Evolutionary conservation across 2,329 filamentous ascomycete genomes (phyloP).

Genomic region (Albophoma yamanashiensis): DNA sequence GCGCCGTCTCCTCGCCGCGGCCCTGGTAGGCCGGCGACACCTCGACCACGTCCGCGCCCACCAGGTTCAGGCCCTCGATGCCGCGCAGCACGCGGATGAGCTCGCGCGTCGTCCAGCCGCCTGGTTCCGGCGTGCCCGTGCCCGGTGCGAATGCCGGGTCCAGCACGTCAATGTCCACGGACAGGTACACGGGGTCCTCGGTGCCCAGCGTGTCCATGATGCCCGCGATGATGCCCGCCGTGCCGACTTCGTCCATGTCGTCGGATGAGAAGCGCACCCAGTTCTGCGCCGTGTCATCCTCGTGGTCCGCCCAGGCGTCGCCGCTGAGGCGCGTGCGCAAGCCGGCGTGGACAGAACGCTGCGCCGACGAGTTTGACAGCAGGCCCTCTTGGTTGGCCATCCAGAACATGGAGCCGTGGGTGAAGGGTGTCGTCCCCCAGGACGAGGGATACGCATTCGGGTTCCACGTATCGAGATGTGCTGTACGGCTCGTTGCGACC

Average conservation of each 20-base stretch:
- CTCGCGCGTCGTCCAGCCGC: conserved; percentile 85
- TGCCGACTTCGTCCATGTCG: conserved; percentile 77
- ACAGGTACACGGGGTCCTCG: conserved; percentile 70
- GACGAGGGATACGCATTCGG: conserved; percentile 68
- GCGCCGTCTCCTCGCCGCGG: conserved; percentile 65
- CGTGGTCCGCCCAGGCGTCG: conserved; percentile 54
- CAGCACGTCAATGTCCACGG: conserved; percentile 73
- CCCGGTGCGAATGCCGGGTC: conserved; percentile 60
- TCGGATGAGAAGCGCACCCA: conserved; percentile 72
- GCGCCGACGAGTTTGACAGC: conserved; percentile 57
- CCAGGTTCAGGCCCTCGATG: conserved; percentile 72
- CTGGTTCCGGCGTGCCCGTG: conserved; percentile 81
- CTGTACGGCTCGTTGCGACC: conserved; percentile 9
- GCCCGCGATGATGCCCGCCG: conserved; percentile 54
- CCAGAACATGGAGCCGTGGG: conserved; percentile 89
- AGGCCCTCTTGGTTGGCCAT: conserved; percentile 72
- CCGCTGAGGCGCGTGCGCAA: conserved; percentile 67
- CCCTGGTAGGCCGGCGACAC: conserved; percentile 75
- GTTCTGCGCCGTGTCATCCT: conserved; percentile 63
- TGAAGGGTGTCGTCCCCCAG: conserved; percentile 61
- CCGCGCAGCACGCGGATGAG: conserved; percentile 74
- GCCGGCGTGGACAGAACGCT: conserved; percentile 71
- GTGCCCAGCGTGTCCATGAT: conserved; percentile 67
- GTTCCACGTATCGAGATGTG: conserved; percentile 78
- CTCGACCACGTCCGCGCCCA: conserved; percentile 86